Conservation (phyloP, 495 filamentous ascomycete species). For the Penicillium psychrofluorescens region DNA sequence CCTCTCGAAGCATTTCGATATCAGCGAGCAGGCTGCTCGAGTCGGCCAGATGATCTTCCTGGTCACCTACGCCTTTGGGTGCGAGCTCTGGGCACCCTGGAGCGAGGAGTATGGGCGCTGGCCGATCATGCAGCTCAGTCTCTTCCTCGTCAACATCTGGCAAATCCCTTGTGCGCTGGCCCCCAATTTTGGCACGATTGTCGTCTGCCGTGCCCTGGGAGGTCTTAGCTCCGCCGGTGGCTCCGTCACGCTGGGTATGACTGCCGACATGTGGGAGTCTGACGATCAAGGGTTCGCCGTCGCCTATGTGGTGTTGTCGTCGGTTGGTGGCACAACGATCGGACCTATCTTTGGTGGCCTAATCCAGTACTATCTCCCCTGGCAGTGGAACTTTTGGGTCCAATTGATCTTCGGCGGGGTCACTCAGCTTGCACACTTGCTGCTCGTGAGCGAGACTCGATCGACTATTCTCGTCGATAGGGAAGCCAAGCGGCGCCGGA, state of each 20-base stretch:
- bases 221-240: slow-evolving; percentile 70
- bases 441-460: slow-evolving; percentile 64
- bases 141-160: slow-evolving; percentile 69
- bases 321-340: slow-evolving; percentile 66
- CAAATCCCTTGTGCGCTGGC: slow-evolving; percentile 66
- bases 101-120: slow-evolving; percentile 72
- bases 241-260: slow-evolving; percentile 76
- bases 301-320: slow-evolving; percentile 69
- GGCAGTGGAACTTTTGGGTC: slow-evolving; percentile 77
- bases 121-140: slow-evolving; percentile 61
- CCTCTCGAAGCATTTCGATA: slow-evolving; percentile 53
- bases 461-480: slow-evolving; percentile 59
- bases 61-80: slow-evolving; percentile 69
- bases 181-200: slow-evolving; percentile 58
- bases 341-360: slow-evolving; percentile 79
- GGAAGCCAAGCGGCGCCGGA: slow-evolving; percentile 57
- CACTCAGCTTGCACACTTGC: slow-evolving; percentile 57
- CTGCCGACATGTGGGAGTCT: slow-evolving; percentile 71
- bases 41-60: slow-evolving; percentile 65
- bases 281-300: slow-evolving; percentile 60
- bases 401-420: slow-evolving; percentile 66
- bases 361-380: slow-evolving; percentile 55
- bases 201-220: slow-evolving; percentile 60
- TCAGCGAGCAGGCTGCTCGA: slow-evolving; percentile 58
- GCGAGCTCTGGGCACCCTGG: slow-evolving; percentile 80